These are phyloP conservation scores for Thecaphora frezii DNA, from an alignment of 1,284 basidiomycete species.

Conservation along the genomic window DNA sequence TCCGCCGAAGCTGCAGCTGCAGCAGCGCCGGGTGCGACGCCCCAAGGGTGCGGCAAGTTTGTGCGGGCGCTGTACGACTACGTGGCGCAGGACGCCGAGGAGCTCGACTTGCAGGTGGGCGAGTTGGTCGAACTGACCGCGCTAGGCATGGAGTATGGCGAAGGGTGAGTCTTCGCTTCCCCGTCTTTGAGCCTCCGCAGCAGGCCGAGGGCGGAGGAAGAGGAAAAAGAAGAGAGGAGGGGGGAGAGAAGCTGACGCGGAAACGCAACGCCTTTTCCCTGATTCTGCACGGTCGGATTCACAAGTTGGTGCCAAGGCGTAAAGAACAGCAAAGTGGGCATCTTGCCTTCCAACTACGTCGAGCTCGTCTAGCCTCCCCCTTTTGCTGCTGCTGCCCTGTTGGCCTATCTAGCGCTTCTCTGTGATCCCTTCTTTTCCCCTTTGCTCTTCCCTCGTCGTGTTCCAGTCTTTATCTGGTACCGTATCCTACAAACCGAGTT, in stretches of 20 bases:
- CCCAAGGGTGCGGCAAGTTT: constrained; percentile 20
- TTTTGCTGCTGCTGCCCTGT: too few species aligned
- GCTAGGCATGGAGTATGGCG: constrained; percentile 29
- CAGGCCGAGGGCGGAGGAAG: too few species aligned
- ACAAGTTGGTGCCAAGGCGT: constrained; percentile 34
- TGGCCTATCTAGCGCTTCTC: too few species aligned
- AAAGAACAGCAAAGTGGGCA: constrained; percentile 22
- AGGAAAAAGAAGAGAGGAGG: too few species aligned
- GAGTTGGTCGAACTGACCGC: constrained; percentile 29
- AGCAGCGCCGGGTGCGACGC: not conserved
- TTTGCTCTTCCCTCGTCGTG: too few species aligned
- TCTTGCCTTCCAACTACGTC: constrained; percentile 40
- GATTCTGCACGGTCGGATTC: too few species aligned
- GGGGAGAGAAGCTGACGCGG: too few species aligned
- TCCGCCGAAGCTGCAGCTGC: constrained; percentile 4
- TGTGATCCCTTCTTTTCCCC: too few species aligned
- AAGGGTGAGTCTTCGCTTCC: constrained; percentile 19
- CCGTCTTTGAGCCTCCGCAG: not conserved
- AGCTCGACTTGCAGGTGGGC: constrained; percentile 21
- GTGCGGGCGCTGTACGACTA: constrained; percentile 42
- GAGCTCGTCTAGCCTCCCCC: constrained; percentile 9
- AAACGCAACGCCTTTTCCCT: too few species aligned
- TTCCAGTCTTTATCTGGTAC: too few species aligned
- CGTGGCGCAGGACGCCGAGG: constrained; percentile 32
- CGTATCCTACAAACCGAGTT: too few species aligned